Percentiles rank a stretch among this genome's conserved stretches.
phyloP scores from a whole-genome alignment of 2,329 filamentous ascomycete genomes.

The Corinectria fuckeliana region DNA sequence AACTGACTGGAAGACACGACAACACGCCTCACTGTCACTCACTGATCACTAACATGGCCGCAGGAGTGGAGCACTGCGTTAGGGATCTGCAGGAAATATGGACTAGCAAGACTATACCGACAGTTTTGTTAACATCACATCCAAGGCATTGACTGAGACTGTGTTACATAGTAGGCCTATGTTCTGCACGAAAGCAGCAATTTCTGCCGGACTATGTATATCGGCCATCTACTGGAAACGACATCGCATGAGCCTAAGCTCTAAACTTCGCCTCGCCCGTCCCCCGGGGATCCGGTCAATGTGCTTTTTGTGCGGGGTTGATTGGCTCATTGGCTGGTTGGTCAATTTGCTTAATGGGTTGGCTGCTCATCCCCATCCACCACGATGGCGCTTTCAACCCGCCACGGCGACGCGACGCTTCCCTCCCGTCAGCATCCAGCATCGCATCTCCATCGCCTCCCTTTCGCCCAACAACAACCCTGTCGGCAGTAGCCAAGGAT shows the following conservation, averaged over 20 bases:
- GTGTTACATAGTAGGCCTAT: too few relatives aligned
- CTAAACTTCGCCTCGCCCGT: slow-evolving; percentile 11
- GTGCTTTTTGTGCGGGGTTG: slow-evolving; percentile 17
- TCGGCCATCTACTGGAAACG: slow-evolving; percentile 11
- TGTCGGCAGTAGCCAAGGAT: slow-evolving; percentile 15
- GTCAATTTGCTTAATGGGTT: background rate
- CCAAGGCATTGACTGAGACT: slow-evolving; percentile 1
- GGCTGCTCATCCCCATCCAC: background rate
- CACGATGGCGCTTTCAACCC: background rate
- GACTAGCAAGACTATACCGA: background rate
- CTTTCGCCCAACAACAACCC: slow-evolving; percentile 20
- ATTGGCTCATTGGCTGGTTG: slow-evolving; percentile 3
- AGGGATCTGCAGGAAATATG: background rate
- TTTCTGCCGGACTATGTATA: too few relatives aligned
- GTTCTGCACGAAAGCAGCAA: too few relatives aligned
- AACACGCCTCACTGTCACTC: slow-evolving; percentile 1
- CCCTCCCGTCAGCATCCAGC: background rate
- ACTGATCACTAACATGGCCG: background rate
- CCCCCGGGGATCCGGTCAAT: slow-evolving; percentile 6
- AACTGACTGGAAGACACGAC: too few relatives aligned
- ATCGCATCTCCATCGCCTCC: slow-evolving; percentile 3
- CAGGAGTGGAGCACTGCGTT: background rate
- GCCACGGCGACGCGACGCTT: slow-evolving; percentile 5
- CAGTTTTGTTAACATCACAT: too few relatives aligned
- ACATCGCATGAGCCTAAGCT: slow-evolving; percentile 3